These are phyloP conservation scores for Salinomyces thailandicus DNA, from an alignment of 2,329 filamentous ascomycete genomes.

Conservation along the genomic window DNA sequence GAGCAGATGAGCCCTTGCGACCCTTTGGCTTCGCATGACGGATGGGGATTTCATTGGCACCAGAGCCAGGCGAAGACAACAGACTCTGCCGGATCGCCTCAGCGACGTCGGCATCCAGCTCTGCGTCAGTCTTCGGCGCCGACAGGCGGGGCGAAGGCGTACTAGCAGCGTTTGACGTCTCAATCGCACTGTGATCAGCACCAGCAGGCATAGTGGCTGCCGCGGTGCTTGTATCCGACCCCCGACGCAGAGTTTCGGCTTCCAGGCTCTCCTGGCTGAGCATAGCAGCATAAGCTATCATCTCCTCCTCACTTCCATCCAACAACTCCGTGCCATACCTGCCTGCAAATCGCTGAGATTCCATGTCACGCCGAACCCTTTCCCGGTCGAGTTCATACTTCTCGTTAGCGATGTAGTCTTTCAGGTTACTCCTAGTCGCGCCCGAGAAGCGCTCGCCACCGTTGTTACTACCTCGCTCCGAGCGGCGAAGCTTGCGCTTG, in stretches of 20 bases:
- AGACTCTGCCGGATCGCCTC: slow-evolving; percentile 50
- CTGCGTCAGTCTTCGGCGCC: slow-evolving; percentile 33
- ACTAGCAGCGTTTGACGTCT: slow-evolving; percentile 18
- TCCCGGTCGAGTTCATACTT: slow-evolving; percentile 68
- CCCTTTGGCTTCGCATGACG: slow-evolving; percentile 31
- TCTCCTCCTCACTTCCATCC: slow-evolving; percentile 49
- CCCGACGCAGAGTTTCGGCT: slow-evolving; percentile 30
- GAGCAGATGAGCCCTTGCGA: slow-evolving; percentile 21
- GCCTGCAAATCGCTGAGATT: slow-evolving; percentile 59
- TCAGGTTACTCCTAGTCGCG: slow-evolving; percentile 58
- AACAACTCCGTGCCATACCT: slow-evolving; percentile 76
- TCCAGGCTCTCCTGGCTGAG: slow-evolving; percentile 50
- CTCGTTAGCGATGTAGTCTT: slow-evolving; percentile 79
- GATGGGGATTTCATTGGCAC: slow-evolving; percentile 36
- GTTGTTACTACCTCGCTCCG: slow-evolving; percentile 52
- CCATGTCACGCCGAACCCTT: slow-evolving; percentile 53
- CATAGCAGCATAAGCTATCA: slow-evolving; percentile 52
- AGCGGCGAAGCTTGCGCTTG: slow-evolving; percentile 68
- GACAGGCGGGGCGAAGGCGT: slow-evolving; percentile 13
- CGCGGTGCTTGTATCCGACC: not conserved
- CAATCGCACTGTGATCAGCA: slow-evolving; percentile 24
- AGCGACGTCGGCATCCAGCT: slow-evolving; percentile 48
- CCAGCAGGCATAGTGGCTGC: slow-evolving; percentile 21
- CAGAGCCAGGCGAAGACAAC: slow-evolving; percentile 14
- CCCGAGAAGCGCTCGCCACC: slow-evolving; percentile 48